Percentiles rank a stretch among this genome's conserved stretches.
These are phyloP conservation scores for Kernera saxatilis DNA, from an alignment of 345 rosid genomes.

Conservation along the genomic window DNA sequence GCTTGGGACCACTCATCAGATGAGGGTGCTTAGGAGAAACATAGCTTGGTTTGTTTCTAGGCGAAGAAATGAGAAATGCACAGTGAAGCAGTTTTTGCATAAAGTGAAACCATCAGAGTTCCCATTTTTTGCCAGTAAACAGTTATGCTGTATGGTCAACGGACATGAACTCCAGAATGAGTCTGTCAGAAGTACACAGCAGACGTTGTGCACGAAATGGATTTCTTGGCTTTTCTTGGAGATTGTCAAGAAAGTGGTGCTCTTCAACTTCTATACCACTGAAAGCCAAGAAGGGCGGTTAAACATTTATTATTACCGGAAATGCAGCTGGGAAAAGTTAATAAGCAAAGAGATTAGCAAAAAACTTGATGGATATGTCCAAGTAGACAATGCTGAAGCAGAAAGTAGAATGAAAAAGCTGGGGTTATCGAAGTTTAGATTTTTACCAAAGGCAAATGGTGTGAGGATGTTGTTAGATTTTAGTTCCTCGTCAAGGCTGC, in stretches of 20 bases:
- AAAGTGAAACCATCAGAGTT: constrained; percentile 50
- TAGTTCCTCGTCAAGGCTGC: constrained; percentile 47
- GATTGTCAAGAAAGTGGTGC: constrained; percentile 61
- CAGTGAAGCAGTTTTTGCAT: constrained; percentile 53
- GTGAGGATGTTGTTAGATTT: constrained; percentile 66
- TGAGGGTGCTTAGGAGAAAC: constrained; percentile 62
- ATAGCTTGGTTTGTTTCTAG: constrained; percentile 57
- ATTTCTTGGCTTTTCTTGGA: constrained; percentile 67
- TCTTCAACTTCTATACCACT: constrained; percentile 72
- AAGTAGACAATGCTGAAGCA: constrained; percentile 41
- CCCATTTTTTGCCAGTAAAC: constrained; percentile 41
- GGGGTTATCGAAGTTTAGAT: constrained; percentile 69
- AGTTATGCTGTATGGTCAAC: constrained; percentile 27
- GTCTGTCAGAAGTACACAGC: constrained; percentile 41
- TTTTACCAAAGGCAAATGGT: constrained; percentile 62
- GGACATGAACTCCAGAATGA: constrained; percentile 23
- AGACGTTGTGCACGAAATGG: constrained; percentile 49
- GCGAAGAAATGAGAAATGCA: constrained; percentile 67
- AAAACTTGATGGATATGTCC: constrained; percentile 37
- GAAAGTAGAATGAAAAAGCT: constrained; percentile 31
- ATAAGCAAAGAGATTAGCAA: constrained; percentile 30
- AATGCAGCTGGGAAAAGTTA: constrained; percentile 60
- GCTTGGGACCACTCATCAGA: constrained; percentile 60
- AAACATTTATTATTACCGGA: constrained; percentile 56
- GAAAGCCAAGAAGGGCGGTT: constrained; percentile 71